Evolutionary conservation across 139 green algal species (phyloP).

Genomic region (Raphidocelis subcapitata): DNA sequence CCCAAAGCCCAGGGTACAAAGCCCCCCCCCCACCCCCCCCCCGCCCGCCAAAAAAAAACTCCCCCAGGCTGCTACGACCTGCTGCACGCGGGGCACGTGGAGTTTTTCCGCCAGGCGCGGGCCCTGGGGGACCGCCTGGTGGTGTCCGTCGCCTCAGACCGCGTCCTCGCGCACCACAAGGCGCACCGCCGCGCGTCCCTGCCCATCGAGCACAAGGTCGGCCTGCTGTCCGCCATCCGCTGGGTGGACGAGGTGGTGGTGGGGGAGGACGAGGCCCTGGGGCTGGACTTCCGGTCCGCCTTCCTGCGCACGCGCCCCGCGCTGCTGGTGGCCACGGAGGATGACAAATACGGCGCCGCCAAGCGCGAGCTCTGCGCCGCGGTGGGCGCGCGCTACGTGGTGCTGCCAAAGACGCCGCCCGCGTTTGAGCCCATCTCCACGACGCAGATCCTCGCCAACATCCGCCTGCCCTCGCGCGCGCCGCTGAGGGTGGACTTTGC

Average conservation of each 20-base stretch:
- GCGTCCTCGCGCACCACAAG: conserved; percentile 28
- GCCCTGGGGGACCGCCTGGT: conserved; percentile 25
- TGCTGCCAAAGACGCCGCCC: conserved; percentile 32
- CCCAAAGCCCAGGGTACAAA: too few species aligned
- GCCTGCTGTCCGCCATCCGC: conserved; percentile 11
- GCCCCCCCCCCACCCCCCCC: too few species aligned
- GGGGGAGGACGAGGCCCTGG: conserved; percentile 12
- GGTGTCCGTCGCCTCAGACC: conserved; percentile 32
- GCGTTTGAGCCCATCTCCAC: conserved; percentile 30
- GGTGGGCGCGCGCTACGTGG: conserved; percentile 16
- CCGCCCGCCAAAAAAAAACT: too few species aligned
- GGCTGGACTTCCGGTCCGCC: conserved; percentile 33
- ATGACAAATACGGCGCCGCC: conserved; percentile 31
- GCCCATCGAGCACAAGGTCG: conserved; percentile 29
- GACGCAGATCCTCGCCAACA: conserved; percentile 30
- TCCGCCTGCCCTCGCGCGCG: conserved; percentile 10
- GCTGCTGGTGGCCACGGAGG: conserved; percentile 27
- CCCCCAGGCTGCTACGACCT: conserved; percentile 31
- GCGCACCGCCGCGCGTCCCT: conserved; percentile 7
- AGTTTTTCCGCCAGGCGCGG: conserved; percentile 34
- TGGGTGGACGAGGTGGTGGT: conserved; percentile 40
- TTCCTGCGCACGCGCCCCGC: conserved; percentile 34
- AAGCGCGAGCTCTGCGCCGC: conserved; percentile 23
- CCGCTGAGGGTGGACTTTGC: conserved; percentile 29
- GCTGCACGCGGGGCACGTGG: conserved; percentile 27